Evolutionary conservation across 75 land plant species (phyloP).

Genomic region (Ceratopteris richardii): DNA sequence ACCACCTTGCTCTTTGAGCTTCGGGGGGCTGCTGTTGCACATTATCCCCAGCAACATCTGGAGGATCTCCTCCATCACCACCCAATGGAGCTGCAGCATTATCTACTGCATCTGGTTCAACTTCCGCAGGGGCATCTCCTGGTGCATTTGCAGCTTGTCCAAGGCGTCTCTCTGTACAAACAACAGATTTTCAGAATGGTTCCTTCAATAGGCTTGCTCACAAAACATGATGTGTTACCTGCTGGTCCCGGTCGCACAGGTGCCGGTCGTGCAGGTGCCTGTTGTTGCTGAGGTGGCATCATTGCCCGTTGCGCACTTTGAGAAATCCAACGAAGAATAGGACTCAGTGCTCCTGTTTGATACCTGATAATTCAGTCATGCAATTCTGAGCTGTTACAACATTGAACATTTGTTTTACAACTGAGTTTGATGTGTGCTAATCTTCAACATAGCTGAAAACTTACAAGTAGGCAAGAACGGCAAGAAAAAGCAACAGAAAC

Average conservation of each 20-base stretch:
- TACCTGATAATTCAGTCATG: constrained; percentile 62
- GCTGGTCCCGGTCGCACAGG: constrained; percentile 30
- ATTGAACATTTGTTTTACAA: too few species aligned
- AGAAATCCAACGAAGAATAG: constrained; percentile 74
- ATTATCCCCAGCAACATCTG: constrained; percentile 20
- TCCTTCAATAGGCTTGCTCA: too few species aligned
- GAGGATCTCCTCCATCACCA: constrained; percentile 5
- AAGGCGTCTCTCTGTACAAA: not conserved
- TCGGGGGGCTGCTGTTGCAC: constrained; percentile 13
- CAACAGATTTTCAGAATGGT: too few species aligned
- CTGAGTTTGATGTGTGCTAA: too few species aligned
- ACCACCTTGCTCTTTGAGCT: constrained; percentile 44
- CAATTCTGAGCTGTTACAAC: too few species aligned
- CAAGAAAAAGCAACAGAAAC: constrained; percentile 59
- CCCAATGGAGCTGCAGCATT: constrained; percentile 9
- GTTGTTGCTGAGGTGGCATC: constrained; percentile 49
- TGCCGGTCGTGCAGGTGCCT: too few species aligned
- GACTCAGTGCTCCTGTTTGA: constrained; percentile 89
- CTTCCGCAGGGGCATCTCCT: constrained; percentile 30
- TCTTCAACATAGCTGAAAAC: too few species aligned
- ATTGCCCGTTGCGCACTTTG: constrained; percentile 65
- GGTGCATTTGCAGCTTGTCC: constrained; percentile 1
- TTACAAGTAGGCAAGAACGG: constrained; percentile 82
- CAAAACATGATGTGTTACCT: not conserved
- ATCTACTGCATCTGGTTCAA: constrained; percentile 6